Conservation (phyloP, 164 flowering plant genomes). For the Akebia trifoliata region DNA sequence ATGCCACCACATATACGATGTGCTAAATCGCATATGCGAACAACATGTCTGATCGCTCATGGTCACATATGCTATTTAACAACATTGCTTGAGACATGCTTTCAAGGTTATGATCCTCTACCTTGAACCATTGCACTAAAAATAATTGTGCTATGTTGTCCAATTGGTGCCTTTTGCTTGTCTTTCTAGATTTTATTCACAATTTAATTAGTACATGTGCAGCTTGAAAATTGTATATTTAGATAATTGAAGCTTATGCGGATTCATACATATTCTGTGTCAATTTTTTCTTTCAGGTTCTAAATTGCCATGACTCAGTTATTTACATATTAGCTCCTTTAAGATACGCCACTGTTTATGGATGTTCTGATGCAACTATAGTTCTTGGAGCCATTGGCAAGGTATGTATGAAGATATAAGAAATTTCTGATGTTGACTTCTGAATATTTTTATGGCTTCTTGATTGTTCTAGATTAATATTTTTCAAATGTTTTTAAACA, state of each 20-base stretch:
- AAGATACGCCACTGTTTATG: conserved; percentile 85
- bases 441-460: not conserved
- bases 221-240: not conserved
- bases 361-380: conserved; percentile 96
- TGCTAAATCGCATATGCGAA: too few species aligned
- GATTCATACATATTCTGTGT: not conserved
- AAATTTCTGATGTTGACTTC: too few species aligned
- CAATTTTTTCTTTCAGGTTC: conserved; percentile 42
- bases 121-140: too few species aligned
- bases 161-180: too few species aligned
- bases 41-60: too few species aligned
- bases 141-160: too few species aligned
- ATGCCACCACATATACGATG: too few species aligned
- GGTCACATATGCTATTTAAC: too few species aligned
- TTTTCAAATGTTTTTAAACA: not conserved
- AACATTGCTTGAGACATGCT: too few species aligned
- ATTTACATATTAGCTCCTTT: conserved; percentile 90
- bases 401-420: conserved; percentile 41
- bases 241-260: not conserved
- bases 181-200: too few species aligned
- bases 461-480: not conserved
- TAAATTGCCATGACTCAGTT: conserved; percentile 91
- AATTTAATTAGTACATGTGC: too few species aligned
- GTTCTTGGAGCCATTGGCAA: conserved; percentile 98
- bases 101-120: too few species aligned